Evolutionary conservation across 345 rosid genomes (phyloP).

Genomic region (Eutrema japonicum): DNA sequence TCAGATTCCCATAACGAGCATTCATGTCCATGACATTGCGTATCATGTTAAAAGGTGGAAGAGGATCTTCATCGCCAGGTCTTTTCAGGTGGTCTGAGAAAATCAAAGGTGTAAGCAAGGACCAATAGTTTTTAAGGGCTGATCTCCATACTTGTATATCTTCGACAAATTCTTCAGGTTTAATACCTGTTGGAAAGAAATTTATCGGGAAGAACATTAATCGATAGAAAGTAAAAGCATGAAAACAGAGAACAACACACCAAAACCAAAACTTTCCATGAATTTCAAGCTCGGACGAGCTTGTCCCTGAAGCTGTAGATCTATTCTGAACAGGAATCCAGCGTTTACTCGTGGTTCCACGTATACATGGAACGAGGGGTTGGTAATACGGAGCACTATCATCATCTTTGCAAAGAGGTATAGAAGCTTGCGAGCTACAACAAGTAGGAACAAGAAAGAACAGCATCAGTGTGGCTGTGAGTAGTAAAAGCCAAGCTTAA

Average conservation of each 20-base stretch:
- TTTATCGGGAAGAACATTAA: no score
- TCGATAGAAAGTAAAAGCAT: not conserved
- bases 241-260: not conserved
- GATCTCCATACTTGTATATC: conserved; percentile 69
- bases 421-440: conserved; percentile 54
- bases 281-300: conserved; percentile 62
- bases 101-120: conserved; percentile 91
- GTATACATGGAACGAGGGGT: conserved; percentile 73
- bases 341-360: conserved; percentile 72
- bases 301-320: conserved; percentile 60
- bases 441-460: conserved; percentile 20
- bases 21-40: conserved; percentile 98
- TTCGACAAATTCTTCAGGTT: conserved; percentile 72
- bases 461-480: not conserved
- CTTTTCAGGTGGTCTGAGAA: conserved; percentile 99
- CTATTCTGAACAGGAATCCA: conserved; percentile 87
- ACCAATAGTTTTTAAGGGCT: conserved; percentile 85
- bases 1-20: conserved; percentile 84
- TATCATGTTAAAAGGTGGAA: conserved; percentile 91
- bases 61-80: conserved; percentile 97
- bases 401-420: conserved; percentile 72
- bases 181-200: conserved; percentile 55
- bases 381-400: conserved; percentile 70
- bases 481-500: not conserved
- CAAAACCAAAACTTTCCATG: conserved; percentile 71